Conservation (phyloP, 495 filamentous ascomycete species). For the Aspergillus avenaceus region DNA sequence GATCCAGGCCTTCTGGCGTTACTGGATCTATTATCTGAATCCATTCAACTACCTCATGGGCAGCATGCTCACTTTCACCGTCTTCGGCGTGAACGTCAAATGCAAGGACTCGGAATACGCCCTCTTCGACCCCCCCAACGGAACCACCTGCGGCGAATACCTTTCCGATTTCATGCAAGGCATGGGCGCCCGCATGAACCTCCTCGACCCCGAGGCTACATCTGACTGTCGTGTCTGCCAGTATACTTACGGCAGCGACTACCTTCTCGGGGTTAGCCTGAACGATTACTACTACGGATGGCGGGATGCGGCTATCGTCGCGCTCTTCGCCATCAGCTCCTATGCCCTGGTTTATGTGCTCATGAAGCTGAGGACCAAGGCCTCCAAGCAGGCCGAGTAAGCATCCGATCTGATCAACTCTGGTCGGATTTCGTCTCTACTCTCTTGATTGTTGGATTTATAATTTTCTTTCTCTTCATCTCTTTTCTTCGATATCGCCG, state of each 20-base stretch:
- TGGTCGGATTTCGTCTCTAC: too few species aligned
- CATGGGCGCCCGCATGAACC: conserved; percentile 44
- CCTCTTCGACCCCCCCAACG: conserved; percentile 49
- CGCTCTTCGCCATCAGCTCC: conserved; percentile 40
- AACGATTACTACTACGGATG: conserved; percentile 41
- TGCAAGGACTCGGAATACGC: conserved; percentile 58
- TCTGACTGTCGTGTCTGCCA: conserved; percentile 57
- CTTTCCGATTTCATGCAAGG: conserved; percentile 42
- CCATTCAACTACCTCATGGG: conserved; percentile 68
- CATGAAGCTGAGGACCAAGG: conserved; percentile 40
- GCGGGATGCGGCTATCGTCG: conserved; percentile 41
- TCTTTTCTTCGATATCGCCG: too few species aligned
- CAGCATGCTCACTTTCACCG: conserved; percentile 51
- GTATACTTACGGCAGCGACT: conserved; percentile 34
- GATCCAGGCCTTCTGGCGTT: conserved; percentile 59
- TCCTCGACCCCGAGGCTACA: conserved; percentile 52
- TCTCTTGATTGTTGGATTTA: too few species aligned
- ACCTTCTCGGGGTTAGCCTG: conserved; percentile 33
- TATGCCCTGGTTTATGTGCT: conserved; percentile 45
- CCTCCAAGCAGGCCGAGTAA: conserved; percentile 21
- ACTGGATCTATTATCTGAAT: conserved; percentile 74
- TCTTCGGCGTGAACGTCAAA: conserved; percentile 51
- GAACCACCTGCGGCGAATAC: conserved; percentile 53
- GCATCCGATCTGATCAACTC: too few species aligned
- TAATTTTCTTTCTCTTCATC: too few species aligned